Conservation (phyloP, 345 rosid genomes). For the Hibiscus mutabilis region DNA sequence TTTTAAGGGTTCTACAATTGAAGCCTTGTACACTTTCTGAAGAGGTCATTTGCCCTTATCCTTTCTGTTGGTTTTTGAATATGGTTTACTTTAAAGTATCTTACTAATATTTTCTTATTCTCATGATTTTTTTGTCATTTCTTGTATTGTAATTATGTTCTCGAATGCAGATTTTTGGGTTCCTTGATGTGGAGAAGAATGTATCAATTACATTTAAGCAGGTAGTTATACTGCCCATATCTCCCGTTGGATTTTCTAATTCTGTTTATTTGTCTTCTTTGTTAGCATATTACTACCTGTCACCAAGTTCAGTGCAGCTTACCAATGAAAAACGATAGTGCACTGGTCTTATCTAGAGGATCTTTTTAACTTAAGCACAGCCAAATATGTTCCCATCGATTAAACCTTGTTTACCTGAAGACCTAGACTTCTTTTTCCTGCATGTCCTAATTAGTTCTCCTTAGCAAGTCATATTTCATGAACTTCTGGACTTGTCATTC, state of each 20-base stretch:
- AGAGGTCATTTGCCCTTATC: conserved; percentile 42
- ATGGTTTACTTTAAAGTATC: background rate
- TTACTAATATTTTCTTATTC: background rate
- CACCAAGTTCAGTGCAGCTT: background rate
- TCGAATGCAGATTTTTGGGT: conserved; percentile 60
- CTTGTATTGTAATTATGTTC: background rate
- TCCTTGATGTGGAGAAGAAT: conserved; percentile 69
- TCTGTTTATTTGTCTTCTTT: background rate
- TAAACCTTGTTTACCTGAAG: background rate
- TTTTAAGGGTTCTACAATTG: conserved; percentile 52
- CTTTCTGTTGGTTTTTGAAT: background rate
- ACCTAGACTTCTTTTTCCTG: background rate
- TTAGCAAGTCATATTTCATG: background rate
- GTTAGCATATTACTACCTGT: background rate
- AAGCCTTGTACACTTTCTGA: conserved; percentile 54
- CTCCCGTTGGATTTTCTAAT: background rate
- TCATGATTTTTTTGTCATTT: background rate
- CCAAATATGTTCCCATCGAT: background rate
- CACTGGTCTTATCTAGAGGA: background rate
- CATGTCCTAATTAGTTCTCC: background rate
- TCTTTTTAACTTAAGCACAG: background rate
- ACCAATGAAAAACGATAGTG: background rate
- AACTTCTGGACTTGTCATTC: background rate
- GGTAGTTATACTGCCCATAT: conserved; percentile 31
- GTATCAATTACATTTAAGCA: conserved; percentile 84